A percentile compares a stretch with the other conserved stretches of the same genome.
Evolutionary conservation across 352 stramenopile genomes (phyloP).

Genomic region (Peronospora farinosa): DNA sequence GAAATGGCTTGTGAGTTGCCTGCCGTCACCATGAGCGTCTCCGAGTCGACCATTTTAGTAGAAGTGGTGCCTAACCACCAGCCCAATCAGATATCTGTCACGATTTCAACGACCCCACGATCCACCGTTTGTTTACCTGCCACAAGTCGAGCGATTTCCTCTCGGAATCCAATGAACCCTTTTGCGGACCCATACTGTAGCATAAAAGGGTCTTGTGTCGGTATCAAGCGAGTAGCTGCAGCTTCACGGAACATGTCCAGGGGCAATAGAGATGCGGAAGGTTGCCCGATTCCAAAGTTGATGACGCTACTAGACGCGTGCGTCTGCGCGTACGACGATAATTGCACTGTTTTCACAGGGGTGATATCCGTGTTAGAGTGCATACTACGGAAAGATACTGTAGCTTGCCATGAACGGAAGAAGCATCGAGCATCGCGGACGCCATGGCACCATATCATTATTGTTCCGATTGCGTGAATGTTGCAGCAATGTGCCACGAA

Average conservation of each 20-base stretch:
- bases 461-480: not conserved
- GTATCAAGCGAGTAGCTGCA: slow-evolving; percentile 40
- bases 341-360: slow-evolving; percentile 37
- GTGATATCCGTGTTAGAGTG: slow-evolving; percentile 1
- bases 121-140: slow-evolving; percentile 27
- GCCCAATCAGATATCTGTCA: slow-evolving; percentile 1
- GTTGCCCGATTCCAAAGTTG: slow-evolving; percentile 84
- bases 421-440: not conserved
- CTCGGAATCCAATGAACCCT: slow-evolving; percentile 65
- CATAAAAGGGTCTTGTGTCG: slow-evolving; percentile 44
- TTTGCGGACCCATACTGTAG: slow-evolving; percentile 74
- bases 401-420: slow-evolving; percentile 3
- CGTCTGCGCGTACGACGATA: slow-evolving; percentile 63
- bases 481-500: not conserved
- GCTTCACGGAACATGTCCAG: slow-evolving; percentile 54
- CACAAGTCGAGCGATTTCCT: slow-evolving; percentile 54
- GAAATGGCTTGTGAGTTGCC: slow-evolving; percentile 89
- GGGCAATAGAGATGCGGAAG: slow-evolving; percentile 68
- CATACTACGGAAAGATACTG: slow-evolving; percentile 1
- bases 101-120: slow-evolving; percentile 2
- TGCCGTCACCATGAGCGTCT: slow-evolving; percentile 81
- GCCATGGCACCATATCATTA: slow-evolving; percentile 11
- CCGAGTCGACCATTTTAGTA: slow-evolving; percentile 27
- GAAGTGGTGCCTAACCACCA: slow-evolving; percentile 5
- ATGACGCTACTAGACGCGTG: slow-evolving; percentile 55